Evolutionary conservation across 139 green algal species (phyloP), one percentile per base, ranked within the genome.

Genomic region (Spirogloea muscicola): DNA sequence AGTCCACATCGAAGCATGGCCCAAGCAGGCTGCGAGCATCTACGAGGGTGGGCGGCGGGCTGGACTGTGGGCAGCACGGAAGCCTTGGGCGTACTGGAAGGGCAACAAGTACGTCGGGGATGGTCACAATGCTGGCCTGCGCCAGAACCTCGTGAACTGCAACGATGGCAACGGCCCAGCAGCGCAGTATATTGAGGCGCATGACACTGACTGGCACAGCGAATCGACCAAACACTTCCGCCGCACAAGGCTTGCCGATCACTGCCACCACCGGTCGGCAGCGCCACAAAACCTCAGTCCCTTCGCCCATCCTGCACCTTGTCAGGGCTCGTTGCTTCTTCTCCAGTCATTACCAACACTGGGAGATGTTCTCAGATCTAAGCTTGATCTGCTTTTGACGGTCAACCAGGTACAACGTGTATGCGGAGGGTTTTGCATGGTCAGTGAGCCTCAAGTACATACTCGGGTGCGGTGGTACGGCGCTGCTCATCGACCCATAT

Each of bases 391-490:
- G n/a, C n/a, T n/a, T n/a, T n/a, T n/a, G n/a, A n/a, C n/a, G n/a
- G n/a, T n/a, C n/a, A n/a, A n/a, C n/a, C 69, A 77, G 69, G 55
- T 77, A 77, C 2, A 69, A 70, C 25, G 34, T 77, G 3, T 77
- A 77, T 39, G 69, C 58, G 55, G 69, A 77, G 44, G 69, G 69
- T 21, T 60, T 5, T 16, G 31, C 69, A 29, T 77, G 69, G 69
- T 77, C 69, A 29, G 52, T 33, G n/a, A 77, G 69, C n/a, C 57
- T 77, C 34, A 77, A 77, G 39, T 77, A 77, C 48, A 49, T 70
- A 10, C 33, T 77, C 4, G 69, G 55, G 33, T 77, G 69, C 38
- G 69, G 21, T 16, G 68, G 55, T 3, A 57, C 69, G 13, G 9
- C 60, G n/a, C 1, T 77, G 6, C 37, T 69, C 60, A 18, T 77